phyloP scores from a whole-genome alignment of 75 land plant species.

The Ceratopteris richardii region DNA sequence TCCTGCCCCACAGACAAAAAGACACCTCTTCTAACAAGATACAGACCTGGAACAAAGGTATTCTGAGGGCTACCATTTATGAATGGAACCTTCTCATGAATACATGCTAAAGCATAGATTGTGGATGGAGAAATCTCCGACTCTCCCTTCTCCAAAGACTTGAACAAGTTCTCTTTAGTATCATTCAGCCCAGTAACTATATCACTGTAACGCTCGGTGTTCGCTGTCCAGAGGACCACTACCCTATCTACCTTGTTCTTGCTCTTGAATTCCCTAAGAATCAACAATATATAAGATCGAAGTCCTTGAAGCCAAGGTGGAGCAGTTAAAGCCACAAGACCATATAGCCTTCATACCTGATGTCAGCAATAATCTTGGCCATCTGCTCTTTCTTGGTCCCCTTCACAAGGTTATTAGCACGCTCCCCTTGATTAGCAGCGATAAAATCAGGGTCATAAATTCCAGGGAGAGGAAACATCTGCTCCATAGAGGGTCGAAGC shows the following conservation, averaged over 20 bases:
- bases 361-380: too few species aligned
- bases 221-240: conserved; percentile 91
- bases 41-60: conserved; percentile 89
- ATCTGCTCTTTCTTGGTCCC: too few species aligned
- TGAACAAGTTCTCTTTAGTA: conserved; percentile 73
- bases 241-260: conserved; percentile 79
- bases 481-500: too few species aligned
- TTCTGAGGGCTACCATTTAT: conserved; percentile 98
- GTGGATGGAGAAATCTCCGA: conserved; percentile 93
- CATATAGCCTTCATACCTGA: too few species aligned
- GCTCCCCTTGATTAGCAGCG: too few species aligned
- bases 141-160: conserved; percentile 62
- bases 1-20: too few species aligned
- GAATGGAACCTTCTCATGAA: conserved; percentile 83
- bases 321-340: too few species aligned
- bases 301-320: too few species aligned
- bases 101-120: conserved; percentile 76
- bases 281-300: background rate
- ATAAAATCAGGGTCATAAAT: too few species aligned
- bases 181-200: conserved; percentile 84
- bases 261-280: conserved; percentile 57
- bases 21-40: background rate
- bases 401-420: too few species aligned
- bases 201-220: conserved; percentile 89
- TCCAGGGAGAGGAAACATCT: too few species aligned